Percentiles rank a stretch among this genome's conserved stretches.
phyloP scores from a whole-genome alignment of 345 rosid species.

The Citrus unshiu region DNA sequence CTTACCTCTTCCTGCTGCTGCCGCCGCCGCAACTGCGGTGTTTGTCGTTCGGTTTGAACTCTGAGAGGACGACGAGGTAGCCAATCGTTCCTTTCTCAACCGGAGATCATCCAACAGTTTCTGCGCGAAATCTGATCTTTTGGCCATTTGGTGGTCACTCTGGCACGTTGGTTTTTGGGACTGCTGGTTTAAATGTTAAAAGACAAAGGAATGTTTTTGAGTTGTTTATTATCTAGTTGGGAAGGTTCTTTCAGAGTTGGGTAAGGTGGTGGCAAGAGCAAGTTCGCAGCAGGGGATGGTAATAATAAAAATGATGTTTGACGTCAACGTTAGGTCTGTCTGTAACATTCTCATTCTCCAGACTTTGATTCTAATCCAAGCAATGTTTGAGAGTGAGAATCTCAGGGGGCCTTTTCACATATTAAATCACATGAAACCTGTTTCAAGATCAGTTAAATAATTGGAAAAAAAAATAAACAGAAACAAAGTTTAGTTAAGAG shows the following conservation, averaged over 20 bases:
- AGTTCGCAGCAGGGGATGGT: constrained; percentile 18
- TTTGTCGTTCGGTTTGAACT: constrained; percentile 31
- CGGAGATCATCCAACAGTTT: constrained; percentile 92
- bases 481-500: too few relatives aligned
- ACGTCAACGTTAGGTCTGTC: constrained; percentile 57
- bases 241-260: constrained; percentile 74
- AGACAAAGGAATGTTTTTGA: constrained; percentile 7
- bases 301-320: constrained; percentile 31
- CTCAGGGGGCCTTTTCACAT: constrained; percentile 33
- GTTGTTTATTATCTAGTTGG: constrained; percentile 42
- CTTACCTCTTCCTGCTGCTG: constrained; percentile 32
- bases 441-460: too few relatives aligned
- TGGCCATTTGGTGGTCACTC: constrained; percentile 42
- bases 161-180: background rate
- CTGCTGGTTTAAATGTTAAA: background rate
- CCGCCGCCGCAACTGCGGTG: background rate
- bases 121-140: constrained; percentile 85
- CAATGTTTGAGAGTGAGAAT: constrained; percentile 31
- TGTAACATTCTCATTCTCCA: constrained; percentile 19
- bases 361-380: constrained; percentile 80
- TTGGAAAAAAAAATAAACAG: too few relatives aligned
- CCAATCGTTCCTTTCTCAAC: constrained; percentile 68
- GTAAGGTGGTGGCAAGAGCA: constrained; percentile 58
- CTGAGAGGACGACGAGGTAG: constrained; percentile 32
- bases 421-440: too few relatives aligned